phyloP scores from a whole-genome alignment of 371 early-diverging fungal genomes.

The Rhizomucor pusillus region DNA sequence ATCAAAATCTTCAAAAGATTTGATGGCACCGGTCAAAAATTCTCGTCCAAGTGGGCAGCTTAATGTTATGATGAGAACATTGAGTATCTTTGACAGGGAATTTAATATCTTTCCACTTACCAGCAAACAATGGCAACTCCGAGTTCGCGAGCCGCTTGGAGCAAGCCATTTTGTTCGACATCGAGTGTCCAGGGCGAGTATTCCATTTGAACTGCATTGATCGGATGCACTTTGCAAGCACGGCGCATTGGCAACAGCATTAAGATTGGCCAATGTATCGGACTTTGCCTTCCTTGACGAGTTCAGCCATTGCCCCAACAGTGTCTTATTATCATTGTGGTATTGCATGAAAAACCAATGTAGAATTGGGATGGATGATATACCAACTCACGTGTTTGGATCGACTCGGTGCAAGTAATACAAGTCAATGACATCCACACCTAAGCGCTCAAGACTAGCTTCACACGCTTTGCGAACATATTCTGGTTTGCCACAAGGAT shows the following conservation, averaged over 20 bases:
- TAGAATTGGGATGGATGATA: neutral
- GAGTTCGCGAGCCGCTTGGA: slow-evolving; percentile 53
- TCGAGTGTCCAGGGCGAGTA: slow-evolving; percentile 53
- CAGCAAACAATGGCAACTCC: slow-evolving; percentile 60
- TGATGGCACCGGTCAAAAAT: slow-evolving; percentile 51
- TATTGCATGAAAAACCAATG: neutral
- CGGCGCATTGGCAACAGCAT: slow-evolving; percentile 53
- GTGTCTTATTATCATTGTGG: slow-evolving; percentile 56
- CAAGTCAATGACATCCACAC: slow-evolving; percentile 50
- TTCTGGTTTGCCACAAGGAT: slow-evolving; percentile 42
- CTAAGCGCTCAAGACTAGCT: slow-evolving; percentile 39
- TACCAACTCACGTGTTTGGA: slow-evolving; percentile 20
- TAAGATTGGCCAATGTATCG: slow-evolving; percentile 61
- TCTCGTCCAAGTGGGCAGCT: slow-evolving; percentile 57
- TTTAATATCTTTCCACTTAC: slow-evolving; percentile 6
- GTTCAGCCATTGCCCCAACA: slow-evolving; percentile 55
- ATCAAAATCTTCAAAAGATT: slow-evolving; percentile 42
- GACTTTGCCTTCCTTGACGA: slow-evolving; percentile 60
- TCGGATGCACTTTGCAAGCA: slow-evolving; percentile 64
- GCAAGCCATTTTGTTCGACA: slow-evolving; percentile 49
- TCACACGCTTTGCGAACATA: slow-evolving; percentile 49
- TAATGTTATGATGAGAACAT: neutral
- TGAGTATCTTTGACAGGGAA: neutral
- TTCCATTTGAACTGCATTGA: slow-evolving; percentile 56
- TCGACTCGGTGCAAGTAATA: slow-evolving; percentile 61